Base-by-base conservation (phyloP, 495 filamentous ascomycete species). In the Jackrogersella minutella region DNA sequence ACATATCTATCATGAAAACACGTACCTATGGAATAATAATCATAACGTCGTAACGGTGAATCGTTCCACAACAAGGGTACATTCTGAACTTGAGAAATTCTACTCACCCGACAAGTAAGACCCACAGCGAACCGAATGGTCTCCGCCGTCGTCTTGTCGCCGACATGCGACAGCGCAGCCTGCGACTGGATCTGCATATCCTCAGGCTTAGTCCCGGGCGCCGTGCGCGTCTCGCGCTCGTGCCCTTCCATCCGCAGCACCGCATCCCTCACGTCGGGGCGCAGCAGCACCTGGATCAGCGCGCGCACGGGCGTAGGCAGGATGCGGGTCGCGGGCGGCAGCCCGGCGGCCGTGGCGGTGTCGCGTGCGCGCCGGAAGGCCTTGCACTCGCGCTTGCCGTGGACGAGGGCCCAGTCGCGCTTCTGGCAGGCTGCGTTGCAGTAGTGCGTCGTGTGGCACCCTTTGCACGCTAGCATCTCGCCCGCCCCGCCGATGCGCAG, bases 391-490 rank as follows among this genome's bases (percentile, higher is more conserved):
- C 66, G 66, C 36, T 58, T 58, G 50, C 82, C 81, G 70, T 88
- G 87, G 5, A 74, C 74, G 0, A 41, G 58, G 43, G 74, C 78
- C 86, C 87, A 90, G 74, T 87, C 81, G 4, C 76, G 67, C 36
- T 78, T 79, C 72, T 90, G 87, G 64, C 87, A 90, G 9, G 66
- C 54, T 1, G 65, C 26, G 41, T 75, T 75, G 72, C 87, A 90
- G 74, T 89, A 90, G 17, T 76, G 70, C 5, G 74, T 75, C 2
- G 74, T 73, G 26, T 74, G 76, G 74, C 87, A 90, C 11, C 74
- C 76, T 0, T 73, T 76, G 72, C 87, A 90, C 16, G 75, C 72
- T 6, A 72, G 76, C 56, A 84, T 3, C 74, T 40, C 21, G 37
- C 0, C 19, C 40, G 40, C 14, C 14, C 1, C 40, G 17, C 0